These are phyloP conservation scores for Trichoderma hamatum DNA, from an alignment of 2,329 filamentous ascomycete species.

Conservation along the genomic window DNA sequence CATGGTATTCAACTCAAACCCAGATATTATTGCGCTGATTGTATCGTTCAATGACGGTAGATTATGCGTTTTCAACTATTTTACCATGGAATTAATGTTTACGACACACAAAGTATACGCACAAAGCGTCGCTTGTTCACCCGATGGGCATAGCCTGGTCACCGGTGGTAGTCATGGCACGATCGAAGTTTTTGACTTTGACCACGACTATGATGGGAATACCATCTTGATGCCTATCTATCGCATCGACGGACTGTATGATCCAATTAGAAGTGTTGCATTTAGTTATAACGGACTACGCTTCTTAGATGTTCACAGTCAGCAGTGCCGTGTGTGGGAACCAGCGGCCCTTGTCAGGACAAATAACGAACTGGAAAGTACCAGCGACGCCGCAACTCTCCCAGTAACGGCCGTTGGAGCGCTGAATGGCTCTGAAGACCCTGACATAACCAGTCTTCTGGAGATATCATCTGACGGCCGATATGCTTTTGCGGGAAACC, in stretches of 20 bases:
- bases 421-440: background rate
- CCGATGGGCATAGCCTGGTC: background rate
- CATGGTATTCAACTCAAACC: slow-evolving; percentile 12
- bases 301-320: background rate
- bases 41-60: slow-evolving; percentile 1
- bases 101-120: background rate
- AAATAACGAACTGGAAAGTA: background rate
- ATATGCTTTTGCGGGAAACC: background rate
- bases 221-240: background rate
- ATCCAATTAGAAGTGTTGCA: background rate
- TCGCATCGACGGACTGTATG: background rate
- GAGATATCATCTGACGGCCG: background rate
- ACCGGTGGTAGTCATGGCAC: background rate
- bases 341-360: background rate
- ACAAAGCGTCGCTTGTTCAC: slow-evolving; percentile 3
- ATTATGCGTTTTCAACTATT: slow-evolving; percentile 6
- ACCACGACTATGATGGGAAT: background rate
- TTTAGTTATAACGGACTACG: background rate
- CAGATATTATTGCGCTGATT: background rate
- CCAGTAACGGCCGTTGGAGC: background rate
- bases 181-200: background rate
- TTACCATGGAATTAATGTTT: background rate
- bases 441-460: background rate
- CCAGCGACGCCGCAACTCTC: background rate
- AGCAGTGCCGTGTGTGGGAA: slow-evolving; percentile 2